These are phyloP conservation scores for Penicillium lagena DNA, from an alignment of 495 filamentous ascomycete species.

Conservation along the genomic window DNA sequence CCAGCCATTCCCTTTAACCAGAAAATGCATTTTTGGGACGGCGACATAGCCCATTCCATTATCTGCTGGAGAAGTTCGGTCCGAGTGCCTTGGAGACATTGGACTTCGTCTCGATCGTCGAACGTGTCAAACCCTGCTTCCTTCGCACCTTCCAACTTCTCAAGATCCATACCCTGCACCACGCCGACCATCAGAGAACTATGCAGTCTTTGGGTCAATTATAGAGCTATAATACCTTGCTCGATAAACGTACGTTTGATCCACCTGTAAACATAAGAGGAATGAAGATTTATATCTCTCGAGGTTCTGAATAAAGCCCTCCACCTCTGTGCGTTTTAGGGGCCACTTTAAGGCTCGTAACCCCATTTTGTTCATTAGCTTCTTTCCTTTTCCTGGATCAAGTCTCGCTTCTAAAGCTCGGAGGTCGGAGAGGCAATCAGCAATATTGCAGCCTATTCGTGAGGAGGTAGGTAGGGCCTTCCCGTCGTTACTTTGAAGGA, in stretches of 20 bases:
- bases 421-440: conserved; percentile 22
- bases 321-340: conserved; percentile 31
- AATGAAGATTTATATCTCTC: conserved; percentile 28
- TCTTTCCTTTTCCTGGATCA: conserved; percentile 11
- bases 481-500: conserved; percentile 8
- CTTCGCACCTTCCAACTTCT: too few species aligned
- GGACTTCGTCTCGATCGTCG: too few species aligned
- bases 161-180: too few species aligned
- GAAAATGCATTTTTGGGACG: background rate
- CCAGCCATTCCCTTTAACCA: background rate
- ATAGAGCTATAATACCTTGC: too few species aligned
- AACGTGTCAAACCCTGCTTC: too few species aligned
- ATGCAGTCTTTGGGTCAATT: too few species aligned
- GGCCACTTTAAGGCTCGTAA: conserved; percentile 36
- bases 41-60: too few species aligned
- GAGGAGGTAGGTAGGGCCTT: conserved; percentile 3
- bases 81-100: too few species aligned
- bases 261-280: conserved; percentile 26
- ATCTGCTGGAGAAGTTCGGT: too few species aligned
- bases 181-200: too few species aligned
- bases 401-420: conserved; percentile 23
- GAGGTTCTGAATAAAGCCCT: conserved; percentile 25
- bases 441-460: conserved; percentile 7
- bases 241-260: conserved; percentile 29
- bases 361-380: conserved; percentile 23